phyloP scores from a whole-genome alignment of 2,329 filamentous ascomycete genomes.

The Paecilomyces sp. region DNA sequence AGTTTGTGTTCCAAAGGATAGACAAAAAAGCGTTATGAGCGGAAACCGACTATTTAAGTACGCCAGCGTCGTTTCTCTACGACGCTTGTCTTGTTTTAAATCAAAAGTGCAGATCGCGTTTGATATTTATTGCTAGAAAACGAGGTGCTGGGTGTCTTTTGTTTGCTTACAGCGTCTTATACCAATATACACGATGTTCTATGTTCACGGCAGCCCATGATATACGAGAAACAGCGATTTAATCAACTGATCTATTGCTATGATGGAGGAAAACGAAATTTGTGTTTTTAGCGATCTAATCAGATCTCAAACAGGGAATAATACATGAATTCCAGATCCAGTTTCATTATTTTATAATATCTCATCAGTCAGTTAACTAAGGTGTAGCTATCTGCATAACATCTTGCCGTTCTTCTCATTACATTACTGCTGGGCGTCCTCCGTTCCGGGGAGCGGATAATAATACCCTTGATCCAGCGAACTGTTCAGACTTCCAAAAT shows the following conservation, averaged over 20 bases:
- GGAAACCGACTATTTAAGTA: background rate
- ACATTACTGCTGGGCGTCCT: background rate
- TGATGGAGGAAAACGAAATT: background rate
- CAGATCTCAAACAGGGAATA: background rate
- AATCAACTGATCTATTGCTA: background rate
- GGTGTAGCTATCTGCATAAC: background rate
- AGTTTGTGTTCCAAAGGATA: background rate
- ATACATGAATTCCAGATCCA: background rate
- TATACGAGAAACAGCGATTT: background rate
- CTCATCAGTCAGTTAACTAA: background rate
- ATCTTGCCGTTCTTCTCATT: background rate
- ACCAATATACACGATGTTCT: too few relatives aligned
- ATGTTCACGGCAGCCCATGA: background rate
- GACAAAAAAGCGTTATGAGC: background rate
- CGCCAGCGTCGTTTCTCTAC: background rate
- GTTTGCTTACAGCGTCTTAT: background rate
- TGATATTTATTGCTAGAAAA: background rate
- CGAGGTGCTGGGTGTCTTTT: background rate
- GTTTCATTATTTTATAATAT: background rate
- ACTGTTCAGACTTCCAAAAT: conserved; percentile 42
- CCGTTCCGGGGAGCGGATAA: background rate
- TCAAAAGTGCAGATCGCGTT: background rate
- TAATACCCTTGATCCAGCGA: conserved; percentile 3
- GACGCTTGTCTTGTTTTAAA: background rate
- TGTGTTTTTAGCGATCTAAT: background rate